Evolutionary conservation across 768 basidiomycete genomes (phyloP).

Genomic region (Multifurca ochricompacta): DNA sequence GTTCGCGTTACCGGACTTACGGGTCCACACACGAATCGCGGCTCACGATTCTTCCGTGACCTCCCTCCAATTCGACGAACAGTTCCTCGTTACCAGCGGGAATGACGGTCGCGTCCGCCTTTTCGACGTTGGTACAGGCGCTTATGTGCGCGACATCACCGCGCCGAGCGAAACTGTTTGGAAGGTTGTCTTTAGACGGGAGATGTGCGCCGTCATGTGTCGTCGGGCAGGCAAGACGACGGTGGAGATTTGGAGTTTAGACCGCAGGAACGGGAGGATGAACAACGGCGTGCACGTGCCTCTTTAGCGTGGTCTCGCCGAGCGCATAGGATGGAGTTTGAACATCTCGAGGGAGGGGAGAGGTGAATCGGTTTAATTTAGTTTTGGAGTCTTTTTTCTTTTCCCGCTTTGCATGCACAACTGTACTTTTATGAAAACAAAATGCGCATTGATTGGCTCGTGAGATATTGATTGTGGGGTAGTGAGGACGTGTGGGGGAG

Average conservation of each 20-base stretch:
- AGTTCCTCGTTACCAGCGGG: constrained; percentile 76
- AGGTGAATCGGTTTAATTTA: no score
- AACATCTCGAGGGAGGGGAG: no score
- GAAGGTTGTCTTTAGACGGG: constrained; percentile 70
- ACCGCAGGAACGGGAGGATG: no score
- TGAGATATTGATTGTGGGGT: no score
- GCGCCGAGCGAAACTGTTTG: constrained; percentile 78
- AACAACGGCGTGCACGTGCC: background rate
- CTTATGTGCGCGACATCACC: constrained; percentile 67
- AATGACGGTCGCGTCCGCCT: constrained; percentile 79
- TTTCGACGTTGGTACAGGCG: constrained; percentile 60
- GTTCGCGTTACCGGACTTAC: constrained; percentile 31
- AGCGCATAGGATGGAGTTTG: no score
- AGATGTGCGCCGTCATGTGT: constrained; percentile 75
- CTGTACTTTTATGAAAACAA: no score
- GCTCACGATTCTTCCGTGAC: constrained; percentile 89
- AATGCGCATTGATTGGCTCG: no score
- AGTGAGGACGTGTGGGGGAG: no score
- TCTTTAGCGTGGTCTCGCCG: no score
- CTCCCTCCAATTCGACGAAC: constrained; percentile 76
- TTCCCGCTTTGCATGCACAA: no score
- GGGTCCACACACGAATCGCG: constrained; percentile 54
- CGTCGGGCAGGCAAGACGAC: constrained; percentile 74
- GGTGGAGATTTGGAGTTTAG: constrained; percentile 81
- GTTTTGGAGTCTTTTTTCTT: no score